A percentile compares a stretch with the other conserved stretches of the same genome.
Evolutionary conservation across 2,329 filamentous ascomycete species (phyloP).

Genomic region (Colletotrichum echinochloae): DNA sequence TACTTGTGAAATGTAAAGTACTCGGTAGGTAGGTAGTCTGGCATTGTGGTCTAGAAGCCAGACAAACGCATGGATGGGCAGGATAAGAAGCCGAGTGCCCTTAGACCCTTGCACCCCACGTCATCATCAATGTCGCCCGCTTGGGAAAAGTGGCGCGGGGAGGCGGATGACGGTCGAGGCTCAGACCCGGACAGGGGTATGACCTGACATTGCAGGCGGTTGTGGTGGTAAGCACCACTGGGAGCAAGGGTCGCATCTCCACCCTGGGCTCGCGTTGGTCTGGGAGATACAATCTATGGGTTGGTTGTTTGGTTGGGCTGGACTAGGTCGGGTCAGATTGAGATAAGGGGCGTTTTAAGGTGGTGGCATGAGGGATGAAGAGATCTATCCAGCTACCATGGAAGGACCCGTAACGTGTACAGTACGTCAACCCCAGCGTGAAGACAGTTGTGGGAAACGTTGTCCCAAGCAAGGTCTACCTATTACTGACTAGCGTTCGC

Average conservation of each 20-base stretch:
- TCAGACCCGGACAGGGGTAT: slow-evolving; percentile 15
- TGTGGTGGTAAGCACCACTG: background rate
- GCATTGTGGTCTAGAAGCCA: slow-evolving; percentile 3
- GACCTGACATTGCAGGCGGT: background rate
- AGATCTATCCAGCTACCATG: background rate
- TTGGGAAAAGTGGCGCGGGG: slow-evolving; percentile 7
- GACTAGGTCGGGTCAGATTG: background rate
- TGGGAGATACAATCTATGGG: background rate
- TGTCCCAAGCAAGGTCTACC: background rate
- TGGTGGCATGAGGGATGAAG: background rate
- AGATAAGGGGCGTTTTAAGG: background rate
- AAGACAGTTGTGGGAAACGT: background rate
- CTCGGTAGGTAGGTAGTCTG: background rate
- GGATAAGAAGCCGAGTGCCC: background rate
- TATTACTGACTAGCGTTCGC: too few species aligned
- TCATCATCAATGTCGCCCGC: slow-evolving; percentile 35
- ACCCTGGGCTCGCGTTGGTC: slow-evolving; percentile 8
- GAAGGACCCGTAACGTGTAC: background rate
- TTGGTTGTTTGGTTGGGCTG: background rate
- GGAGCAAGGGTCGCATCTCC: background rate
- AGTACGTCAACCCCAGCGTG: too few species aligned
- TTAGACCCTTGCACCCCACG: slow-evolving; percentile 30
- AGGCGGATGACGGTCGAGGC: slow-evolving; percentile 7
- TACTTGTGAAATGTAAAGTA: background rate
- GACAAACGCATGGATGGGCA: slow-evolving; percentile 14